A percentile compares a stretch with the other conserved stretches of the same genome.
phyloP scores from a whole-genome alignment of 2,329 filamentous ascomycete genomes.

The Orbilia quercus region DNA sequence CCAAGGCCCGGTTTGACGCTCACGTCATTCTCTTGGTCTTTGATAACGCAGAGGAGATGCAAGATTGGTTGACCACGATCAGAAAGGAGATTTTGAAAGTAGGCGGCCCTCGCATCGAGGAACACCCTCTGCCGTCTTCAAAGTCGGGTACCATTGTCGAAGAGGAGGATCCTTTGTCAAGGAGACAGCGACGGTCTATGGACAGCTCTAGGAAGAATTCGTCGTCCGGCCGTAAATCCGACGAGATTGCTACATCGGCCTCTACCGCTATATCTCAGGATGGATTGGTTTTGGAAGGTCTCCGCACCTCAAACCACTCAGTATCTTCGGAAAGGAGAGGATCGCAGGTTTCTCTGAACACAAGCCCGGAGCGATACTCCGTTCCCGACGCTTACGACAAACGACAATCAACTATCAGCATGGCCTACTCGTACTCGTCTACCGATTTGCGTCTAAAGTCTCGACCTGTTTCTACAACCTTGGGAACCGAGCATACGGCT shows the following conservation, averaged over 20 bases:
- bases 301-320: constrained; percentile 48
- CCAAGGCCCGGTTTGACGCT: constrained; percentile 51
- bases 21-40: constrained; percentile 48
- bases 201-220: constrained; percentile 52
- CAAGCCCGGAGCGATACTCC: constrained; percentile 45
- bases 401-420: constrained; percentile 40
- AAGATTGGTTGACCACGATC: constrained; percentile 52
- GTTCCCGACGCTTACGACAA: constrained; percentile 36
- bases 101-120: constrained; percentile 42
- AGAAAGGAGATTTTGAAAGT: constrained; percentile 46
- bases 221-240: constrained; percentile 36
- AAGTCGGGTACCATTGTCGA: constrained; percentile 43
- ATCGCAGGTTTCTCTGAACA: constrained; percentile 46
- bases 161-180: constrained; percentile 34
- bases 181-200: constrained; percentile 31
- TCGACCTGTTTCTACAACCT: constrained; percentile 46
- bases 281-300: constrained; percentile 48
- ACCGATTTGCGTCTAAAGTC: constrained; percentile 46
- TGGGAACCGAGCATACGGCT: constrained; percentile 46
- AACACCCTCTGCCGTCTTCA: constrained; percentile 35
- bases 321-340: constrained; percentile 35
- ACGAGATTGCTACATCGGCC: constrained; percentile 50
- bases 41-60: constrained; percentile 55
- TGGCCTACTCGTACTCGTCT: constrained; percentile 41
- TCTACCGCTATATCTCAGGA: constrained; percentile 50